Conservation (phyloP, 441 rosid species). For the Eruca vesicaria region DNA sequence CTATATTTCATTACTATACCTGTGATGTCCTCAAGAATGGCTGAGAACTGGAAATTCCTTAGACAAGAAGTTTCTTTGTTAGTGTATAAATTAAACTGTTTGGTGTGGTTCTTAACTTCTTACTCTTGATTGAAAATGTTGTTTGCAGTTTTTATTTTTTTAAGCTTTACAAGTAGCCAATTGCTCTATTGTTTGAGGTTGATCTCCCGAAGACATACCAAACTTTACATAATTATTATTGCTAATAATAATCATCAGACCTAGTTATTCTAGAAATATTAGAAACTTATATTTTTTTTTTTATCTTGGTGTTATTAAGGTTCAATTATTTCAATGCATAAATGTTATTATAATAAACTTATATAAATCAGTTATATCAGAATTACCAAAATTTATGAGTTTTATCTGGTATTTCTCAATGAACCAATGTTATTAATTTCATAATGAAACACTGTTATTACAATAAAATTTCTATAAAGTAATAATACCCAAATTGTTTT, state of each 20-base stretch:
- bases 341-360: background rate
- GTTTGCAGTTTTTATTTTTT: too few species aligned
- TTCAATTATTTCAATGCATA: background rate
- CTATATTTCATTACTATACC: too few species aligned
- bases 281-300: too few species aligned
- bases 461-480: background rate
- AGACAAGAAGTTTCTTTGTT: slow-evolving; percentile 12
- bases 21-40: slow-evolving; percentile 61
- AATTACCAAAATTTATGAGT: background rate
- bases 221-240: too few species aligned
- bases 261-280: too few species aligned
- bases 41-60: background rate
- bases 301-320: too few species aligned
- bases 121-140: too few species aligned
- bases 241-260: too few species aligned
- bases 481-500: background rate
- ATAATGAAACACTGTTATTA: background rate
- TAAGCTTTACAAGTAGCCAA: too few species aligned
- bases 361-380: background rate
- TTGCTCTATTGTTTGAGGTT: too few species aligned
- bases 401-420: background rate
- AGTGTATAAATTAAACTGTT: slow-evolving; percentile 9
- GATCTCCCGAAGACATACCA: too few species aligned
- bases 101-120: too few species aligned
- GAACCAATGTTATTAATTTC: background rate